Evolutionary conservation across 768 basidiomycete genomes (phyloP), one percentile per base, ranked within the genome.

Genomic region (Russula brevipes): DNA sequence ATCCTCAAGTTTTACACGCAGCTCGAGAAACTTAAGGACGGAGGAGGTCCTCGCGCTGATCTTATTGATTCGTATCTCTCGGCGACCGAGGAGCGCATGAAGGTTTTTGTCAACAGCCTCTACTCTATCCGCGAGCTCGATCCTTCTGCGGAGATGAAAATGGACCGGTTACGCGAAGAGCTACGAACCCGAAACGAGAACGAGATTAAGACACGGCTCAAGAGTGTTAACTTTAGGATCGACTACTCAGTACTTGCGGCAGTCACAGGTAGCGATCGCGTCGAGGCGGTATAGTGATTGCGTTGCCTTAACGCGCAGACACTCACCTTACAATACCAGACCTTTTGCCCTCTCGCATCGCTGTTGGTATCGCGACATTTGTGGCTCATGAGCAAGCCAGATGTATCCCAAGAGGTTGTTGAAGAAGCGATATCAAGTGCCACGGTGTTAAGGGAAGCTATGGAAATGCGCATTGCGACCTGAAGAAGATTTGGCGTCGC

Each of bases 401-500:
- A 54, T 8, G 46, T 58, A 33, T 41, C 47, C 30, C n/a, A 17
- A 16, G 64, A 62, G 24, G 52, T 30, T 8, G 54, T 52, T 11
- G 60, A 56, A 3, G 55, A 60, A 19, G 60, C 64, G 3, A 46
- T 17, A 8, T 36, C 19, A 30, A 58, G 47, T 16, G 47, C 57
- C 31, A 2, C 3, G 4, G 55, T 38, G 12, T 36, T 65, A 10
- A 19, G 38, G 31, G 51, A 51, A 1, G 60, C 55, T 4, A 56
- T 62, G 39, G 33, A 16, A 46, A 39, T 6, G 0, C 60, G 64
- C 42, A 63, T 65, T 19, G 1, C 12, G 64, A 65, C 4, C 17
- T 65, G 52, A 56, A 62, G 47, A 46, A 17, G 11, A 62, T 65
- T 46, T 65, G 64, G 64, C 60, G 64, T 30, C 60, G 60, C 39